These are phyloP conservation scores for Paraleonurus japonicus DNA, from an alignment of 257 asterid species.

Conservation along the genomic window DNA sequence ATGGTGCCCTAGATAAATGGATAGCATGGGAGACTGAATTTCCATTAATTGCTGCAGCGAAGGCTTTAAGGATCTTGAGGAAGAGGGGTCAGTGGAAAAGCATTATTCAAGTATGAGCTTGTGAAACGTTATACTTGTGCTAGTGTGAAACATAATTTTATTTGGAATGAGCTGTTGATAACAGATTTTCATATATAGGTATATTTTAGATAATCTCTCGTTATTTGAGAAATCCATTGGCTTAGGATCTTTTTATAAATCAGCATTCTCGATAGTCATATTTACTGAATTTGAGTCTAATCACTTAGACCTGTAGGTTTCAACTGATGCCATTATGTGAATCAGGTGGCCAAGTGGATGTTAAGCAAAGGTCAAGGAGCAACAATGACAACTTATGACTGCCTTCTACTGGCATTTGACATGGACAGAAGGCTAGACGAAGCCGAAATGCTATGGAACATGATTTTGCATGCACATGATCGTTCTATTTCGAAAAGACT, in stretches of 20 bases:
- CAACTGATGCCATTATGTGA: constrained; percentile 24
- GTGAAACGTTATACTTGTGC: neutral
- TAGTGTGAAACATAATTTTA: neutral
- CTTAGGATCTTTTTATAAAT: neutral
- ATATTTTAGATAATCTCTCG: neutral
- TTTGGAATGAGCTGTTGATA: neutral
- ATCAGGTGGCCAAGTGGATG: constrained; percentile 75
- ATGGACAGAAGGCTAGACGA: constrained; percentile 83
- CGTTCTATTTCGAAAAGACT: constrained; percentile 79
- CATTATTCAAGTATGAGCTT: constrained; percentile 63
- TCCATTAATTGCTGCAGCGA: constrained; percentile 93
- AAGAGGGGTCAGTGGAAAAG: constrained; percentile 71
- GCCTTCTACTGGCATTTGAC: constrained; percentile 81
- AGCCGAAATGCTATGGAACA: constrained; percentile 76
- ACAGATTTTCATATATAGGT: neutral
- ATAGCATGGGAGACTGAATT: constrained; percentile 95
- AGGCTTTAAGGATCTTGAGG: constrained; percentile 72
- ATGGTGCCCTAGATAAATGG: constrained; percentile 80
- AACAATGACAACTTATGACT: constrained; percentile 76
- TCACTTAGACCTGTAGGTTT: neutral
- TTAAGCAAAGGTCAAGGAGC: constrained; percentile 89
- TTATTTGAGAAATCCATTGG: neutral
- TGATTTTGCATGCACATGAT: constrained; percentile 62
- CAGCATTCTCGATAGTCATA: neutral
- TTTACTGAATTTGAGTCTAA: neutral